Conservation (phyloP, 768 basidiomycete genomes). For the Russula dissimulans region DNA sequence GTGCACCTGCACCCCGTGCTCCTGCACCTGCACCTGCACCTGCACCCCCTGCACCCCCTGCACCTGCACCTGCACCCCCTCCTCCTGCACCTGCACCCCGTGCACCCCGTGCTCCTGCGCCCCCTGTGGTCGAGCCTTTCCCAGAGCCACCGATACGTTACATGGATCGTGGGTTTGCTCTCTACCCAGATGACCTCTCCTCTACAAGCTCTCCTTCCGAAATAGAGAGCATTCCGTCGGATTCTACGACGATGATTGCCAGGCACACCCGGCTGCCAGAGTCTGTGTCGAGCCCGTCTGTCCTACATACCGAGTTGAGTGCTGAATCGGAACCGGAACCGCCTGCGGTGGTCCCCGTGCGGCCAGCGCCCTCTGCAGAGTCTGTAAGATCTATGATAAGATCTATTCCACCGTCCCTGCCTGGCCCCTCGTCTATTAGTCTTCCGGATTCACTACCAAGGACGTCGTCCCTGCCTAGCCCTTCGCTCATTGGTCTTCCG, state of each 20-base stretch:
- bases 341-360: background rate
- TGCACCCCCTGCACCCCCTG: no score
- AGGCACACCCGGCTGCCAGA: background rate
- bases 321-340: background rate
- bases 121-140: background rate
- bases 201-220: constrained; percentile 1
- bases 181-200: background rate
- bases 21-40: no score
- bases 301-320: background rate
- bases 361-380: background rate
- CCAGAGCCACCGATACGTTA: background rate
- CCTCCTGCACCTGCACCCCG: background rate
- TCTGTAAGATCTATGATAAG: background rate
- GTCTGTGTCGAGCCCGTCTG: constrained; percentile 12
- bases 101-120: background rate
- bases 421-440: constrained; percentile 22
- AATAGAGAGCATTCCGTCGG: background rate
- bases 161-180: background rate
- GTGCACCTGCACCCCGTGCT: background rate
- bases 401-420: constrained; percentile 7
- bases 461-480: constrained; percentile 15
- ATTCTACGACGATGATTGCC: background rate
- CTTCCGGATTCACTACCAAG: constrained; percentile 22
- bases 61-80: no score
- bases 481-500: constrained; percentile 22